Evolutionary conservation across 2,329 filamentous ascomycete species (phyloP).

Genomic region (Truncatella angustata): DNA sequence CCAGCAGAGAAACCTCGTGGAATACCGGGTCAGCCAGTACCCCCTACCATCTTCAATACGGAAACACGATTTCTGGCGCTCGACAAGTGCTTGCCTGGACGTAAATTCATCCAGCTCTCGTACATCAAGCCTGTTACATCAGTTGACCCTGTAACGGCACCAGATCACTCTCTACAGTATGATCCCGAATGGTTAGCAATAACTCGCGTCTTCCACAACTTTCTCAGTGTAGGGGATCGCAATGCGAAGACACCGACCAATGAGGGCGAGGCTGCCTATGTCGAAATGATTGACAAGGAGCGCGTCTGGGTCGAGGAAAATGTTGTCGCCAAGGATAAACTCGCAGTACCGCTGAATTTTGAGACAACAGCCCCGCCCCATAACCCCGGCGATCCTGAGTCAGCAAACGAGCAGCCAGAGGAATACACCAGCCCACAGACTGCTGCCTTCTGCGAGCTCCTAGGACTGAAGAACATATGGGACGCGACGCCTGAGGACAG

Average conservation of each 20-base stretch:
- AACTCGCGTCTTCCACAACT: conserved; percentile 72
- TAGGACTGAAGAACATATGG: conserved; percentile 76
- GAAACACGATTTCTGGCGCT: conserved; percentile 82
- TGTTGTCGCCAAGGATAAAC: conserved; percentile 58
- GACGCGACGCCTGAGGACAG: conserved; percentile 71
- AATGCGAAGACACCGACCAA: conserved; percentile 53
- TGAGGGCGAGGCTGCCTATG: conserved; percentile 68
- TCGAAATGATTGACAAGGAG: conserved; percentile 65
- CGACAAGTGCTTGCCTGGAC: conserved; percentile 82
- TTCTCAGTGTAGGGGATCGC: conserved; percentile 63
- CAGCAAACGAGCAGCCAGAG: conserved; percentile 60
- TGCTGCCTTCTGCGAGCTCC: conserved; percentile 71
- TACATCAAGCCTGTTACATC: conserved; percentile 51
- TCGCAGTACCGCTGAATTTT: conserved; percentile 79
- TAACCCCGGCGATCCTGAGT: conserved; percentile 53
- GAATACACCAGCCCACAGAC: conserved; percentile 92
- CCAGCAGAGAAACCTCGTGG: conserved; percentile 35
- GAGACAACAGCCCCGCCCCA: conserved; percentile 71
- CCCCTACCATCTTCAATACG: conserved; percentile 72
- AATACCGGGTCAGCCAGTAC: conserved; percentile 61
- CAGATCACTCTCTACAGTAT: conserved; percentile 63
- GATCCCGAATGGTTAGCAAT: conserved; percentile 97
- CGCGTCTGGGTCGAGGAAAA: conserved; percentile 79
- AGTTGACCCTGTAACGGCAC: conserved; percentile 13
- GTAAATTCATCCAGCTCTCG: conserved; percentile 79